Evolutionary conservation across 1,284 basidiomycete genomes (phyloP), one percentile per base, ranked within the genome.

Genomic region (Microbotryum silenes-acaulis): DNA sequence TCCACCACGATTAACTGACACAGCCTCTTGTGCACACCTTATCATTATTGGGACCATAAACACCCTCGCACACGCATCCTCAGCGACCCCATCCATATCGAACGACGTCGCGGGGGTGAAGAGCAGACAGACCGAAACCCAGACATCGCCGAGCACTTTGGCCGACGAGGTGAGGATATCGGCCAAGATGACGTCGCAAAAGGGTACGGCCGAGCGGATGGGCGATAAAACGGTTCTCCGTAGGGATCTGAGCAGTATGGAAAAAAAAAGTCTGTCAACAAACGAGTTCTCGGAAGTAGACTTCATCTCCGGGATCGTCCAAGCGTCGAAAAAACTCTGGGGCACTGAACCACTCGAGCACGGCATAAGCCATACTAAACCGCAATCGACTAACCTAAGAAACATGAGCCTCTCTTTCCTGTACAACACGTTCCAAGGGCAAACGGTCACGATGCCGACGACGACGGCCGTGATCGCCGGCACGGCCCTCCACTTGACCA

Each of bases 141-240:
- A 97, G 54, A 94, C 79, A 72, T 98, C 94, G 20, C 92, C 96
- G 45, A 97, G 79, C 31, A 98, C 92, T 77, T 97, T 97, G 49
- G 96, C 92, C 71, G 91, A 96, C 0, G 91, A 96, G 0, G 96
- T 98, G 71, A 96, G 83, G 64, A 97, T 84, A 80, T 99, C 96
- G 59, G 94, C 93, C 61, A 96, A 84, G 52, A 98, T 83, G 52
- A 99, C 85, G 73, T 98, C 93, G 49, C 86, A 85, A 76, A 99
- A 98, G 73, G 86, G 84, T 51, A 93, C 80, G 1, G 84, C 82
- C 54, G 81, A 79, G 57, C 79, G 78, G 33, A 81, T 73, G 0
- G 83, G 79, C 27, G 88, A 83, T 52, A 85, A 81, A 37, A 92
- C 70, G 72, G 91, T 92, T 68, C 91, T 81, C 55, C 80, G 78